Conservation (phyloP, 495 filamentous ascomycete species). For the Xylaria acuta region DNA sequence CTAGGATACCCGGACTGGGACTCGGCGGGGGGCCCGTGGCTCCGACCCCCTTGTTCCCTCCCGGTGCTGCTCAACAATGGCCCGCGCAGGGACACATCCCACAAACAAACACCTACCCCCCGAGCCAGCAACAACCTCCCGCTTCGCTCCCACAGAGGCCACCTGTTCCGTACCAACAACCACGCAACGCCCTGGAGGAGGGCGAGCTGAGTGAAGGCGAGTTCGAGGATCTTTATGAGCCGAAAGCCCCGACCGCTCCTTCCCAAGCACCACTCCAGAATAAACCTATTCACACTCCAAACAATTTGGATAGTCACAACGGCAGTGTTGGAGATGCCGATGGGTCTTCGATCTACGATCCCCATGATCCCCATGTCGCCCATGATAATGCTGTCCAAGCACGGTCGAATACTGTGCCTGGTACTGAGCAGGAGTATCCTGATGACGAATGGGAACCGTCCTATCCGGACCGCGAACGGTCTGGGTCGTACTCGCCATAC, state of each 20-base stretch:
- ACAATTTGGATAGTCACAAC: slow-evolving; percentile 25
- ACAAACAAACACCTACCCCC: slow-evolving; percentile 17
- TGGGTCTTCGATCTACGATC: slow-evolving; percentile 41
- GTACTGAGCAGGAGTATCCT: slow-evolving; percentile 33
- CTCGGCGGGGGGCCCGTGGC: slow-evolving; percentile 27
- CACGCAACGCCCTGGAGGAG: slow-evolving; percentile 61
- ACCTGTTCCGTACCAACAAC: slow-evolving; percentile 1
- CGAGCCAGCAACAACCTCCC: slow-evolving; percentile 7
- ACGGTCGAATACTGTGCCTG: slow-evolving; percentile 28
- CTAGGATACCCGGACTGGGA: slow-evolving; percentile 51
- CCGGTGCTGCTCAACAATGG: slow-evolving; percentile 23
- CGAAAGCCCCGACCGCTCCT: slow-evolving; percentile 30
- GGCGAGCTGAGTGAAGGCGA: slow-evolving; percentile 76
- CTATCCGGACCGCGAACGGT: slow-evolving; percentile 46
- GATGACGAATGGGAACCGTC: slow-evolving; percentile 40
- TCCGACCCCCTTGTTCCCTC: slow-evolving; percentile 20
- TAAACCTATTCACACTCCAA: slow-evolving; percentile 22
- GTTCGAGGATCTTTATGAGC: slow-evolving; percentile 56
- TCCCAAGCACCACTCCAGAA: slow-evolving; percentile 26
- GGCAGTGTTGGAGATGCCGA: slow-evolving; percentile 37
- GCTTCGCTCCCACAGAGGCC: slow-evolving; percentile 20
- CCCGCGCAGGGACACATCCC: slow-evolving; percentile 22
- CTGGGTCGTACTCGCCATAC: slow-evolving; percentile 61
- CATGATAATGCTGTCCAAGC: slow-evolving; percentile 30
- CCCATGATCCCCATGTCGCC: slow-evolving; percentile 29